A percentile compares a stretch with the other conserved stretches of the same genome.
These are phyloP conservation scores for Wallacemonas sp. DNA, from an alignment of 208 protist genomes.

Conservation along the genomic window DNA sequence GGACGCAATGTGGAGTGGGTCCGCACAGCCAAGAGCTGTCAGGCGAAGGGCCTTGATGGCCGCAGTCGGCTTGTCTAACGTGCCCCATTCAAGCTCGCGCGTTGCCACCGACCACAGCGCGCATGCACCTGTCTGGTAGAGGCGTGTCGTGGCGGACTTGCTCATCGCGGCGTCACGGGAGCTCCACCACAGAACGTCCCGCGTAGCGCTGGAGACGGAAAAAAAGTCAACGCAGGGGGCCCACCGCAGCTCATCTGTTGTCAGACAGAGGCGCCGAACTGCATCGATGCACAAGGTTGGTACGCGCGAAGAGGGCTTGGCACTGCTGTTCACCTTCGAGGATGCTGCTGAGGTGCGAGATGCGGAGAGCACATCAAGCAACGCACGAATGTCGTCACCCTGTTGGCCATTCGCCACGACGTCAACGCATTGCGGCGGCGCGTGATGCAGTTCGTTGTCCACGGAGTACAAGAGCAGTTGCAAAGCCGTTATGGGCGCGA, in stretches of 20 bases:
- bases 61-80: background rate
- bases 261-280: conserved; percentile 22
- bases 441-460: conserved; percentile 35
- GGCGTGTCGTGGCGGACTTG: conserved; percentile 10
- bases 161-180: conserved; percentile 7
- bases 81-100: conserved; percentile 13
- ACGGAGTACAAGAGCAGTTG: conserved; percentile 27
- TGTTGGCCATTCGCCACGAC: conserved; percentile 14
- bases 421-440: conserved; percentile 24
- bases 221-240: conserved; percentile 19
- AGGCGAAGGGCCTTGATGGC: conserved; percentile 15
- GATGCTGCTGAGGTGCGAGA: background rate
- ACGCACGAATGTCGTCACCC: conserved; percentile 6
- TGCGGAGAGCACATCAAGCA: conserved; percentile 17
- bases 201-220: conserved; percentile 4
- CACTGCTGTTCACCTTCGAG: background rate
- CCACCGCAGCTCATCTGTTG: conserved; percentile 23
- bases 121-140: conserved; percentile 24
- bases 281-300: conserved; percentile 4
- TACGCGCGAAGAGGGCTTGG: background rate
- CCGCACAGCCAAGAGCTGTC: conserved; percentile 16
- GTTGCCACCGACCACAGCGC: conserved; percentile 29
- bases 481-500: conserved; percentile 16
- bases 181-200: conserved; percentile 30
- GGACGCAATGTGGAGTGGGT: conserved; percentile 7